Conservation (phyloP, 2,329 filamentous ascomycete species). For the Metarhizium humberi region DNA sequence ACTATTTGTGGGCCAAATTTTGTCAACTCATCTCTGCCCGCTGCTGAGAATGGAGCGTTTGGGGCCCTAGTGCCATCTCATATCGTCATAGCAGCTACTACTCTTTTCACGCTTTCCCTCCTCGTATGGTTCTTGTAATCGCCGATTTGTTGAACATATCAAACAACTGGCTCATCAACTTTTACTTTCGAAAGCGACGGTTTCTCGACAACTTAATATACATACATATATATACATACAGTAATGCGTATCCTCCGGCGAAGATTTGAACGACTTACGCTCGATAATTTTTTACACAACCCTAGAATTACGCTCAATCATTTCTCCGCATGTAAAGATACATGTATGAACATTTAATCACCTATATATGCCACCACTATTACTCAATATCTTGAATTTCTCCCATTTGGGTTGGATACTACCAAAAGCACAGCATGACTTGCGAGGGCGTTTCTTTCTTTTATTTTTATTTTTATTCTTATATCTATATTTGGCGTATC, state of each 20-base stretch:
- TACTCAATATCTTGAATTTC: neutral
- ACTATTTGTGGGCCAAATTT: conserved; percentile 49
- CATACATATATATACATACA: neutral
- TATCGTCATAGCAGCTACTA: neutral
- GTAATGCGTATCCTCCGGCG: neutral
- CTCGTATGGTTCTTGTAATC: conserved; percentile 13
- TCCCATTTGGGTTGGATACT: neutral
- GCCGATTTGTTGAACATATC: neutral
- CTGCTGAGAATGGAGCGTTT: conserved; percentile 14
- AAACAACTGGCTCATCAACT: neutral
- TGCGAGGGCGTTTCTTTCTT: neutral
- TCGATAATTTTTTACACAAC: neutral
- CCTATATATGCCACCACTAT: neutral
- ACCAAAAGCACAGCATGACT: neutral
- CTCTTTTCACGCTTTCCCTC: conserved; percentile 10
- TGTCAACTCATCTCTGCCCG: conserved; percentile 45
- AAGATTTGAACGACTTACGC: neutral
- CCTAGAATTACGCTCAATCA: neutral
- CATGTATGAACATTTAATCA: neutral
- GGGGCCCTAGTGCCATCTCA: conserved; percentile 10
- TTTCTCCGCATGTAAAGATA: neutral
- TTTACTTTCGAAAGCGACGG: neutral
- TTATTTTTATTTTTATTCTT: neutral
- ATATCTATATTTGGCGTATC: neutral
- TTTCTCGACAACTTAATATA: neutral